Conservation (phyloP, 768 basidiomycete species). For the Scleroderma bovista region DNA sequence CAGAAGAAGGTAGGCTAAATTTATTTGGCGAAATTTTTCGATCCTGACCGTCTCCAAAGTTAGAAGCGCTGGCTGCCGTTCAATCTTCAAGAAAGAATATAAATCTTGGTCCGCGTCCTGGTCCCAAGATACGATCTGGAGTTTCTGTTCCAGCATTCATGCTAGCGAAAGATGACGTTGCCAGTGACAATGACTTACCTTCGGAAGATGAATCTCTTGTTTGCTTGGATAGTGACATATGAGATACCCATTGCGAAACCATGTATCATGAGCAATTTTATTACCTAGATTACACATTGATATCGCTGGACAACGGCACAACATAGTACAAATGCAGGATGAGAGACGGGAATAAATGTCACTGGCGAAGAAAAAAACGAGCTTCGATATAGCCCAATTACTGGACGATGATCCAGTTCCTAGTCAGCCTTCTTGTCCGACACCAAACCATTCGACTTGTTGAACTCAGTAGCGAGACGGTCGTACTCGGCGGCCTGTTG, state of each 20-base stretch:
- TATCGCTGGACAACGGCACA: not conserved
- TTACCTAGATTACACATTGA: not conserved
- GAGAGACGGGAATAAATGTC: not conserved
- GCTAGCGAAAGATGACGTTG: conserved; percentile 4
- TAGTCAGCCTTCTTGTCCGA: conserved; percentile 67
- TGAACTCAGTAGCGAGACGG: conserved; percentile 73
- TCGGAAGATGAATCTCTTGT: conserved; percentile 29
- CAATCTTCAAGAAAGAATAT: conserved; percentile 49
- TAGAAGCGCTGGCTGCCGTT: conserved; percentile 49
- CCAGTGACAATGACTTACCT: not conserved
- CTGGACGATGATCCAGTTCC: not conserved
- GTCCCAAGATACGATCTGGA: conserved; percentile 58
- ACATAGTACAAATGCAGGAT: not conserved
- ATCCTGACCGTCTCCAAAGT: conserved; percentile 28
- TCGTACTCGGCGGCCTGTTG: conserved; percentile 80
- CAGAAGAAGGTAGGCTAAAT: conserved; percentile 50
- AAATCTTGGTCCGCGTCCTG: conserved; percentile 57
- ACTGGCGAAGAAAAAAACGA: not conserved
- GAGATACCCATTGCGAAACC: conserved; percentile 8
- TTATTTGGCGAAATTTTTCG: not conserved
- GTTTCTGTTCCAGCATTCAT: conserved; percentile 38
- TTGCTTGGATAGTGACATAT: conserved; percentile 34
- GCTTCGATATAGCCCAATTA: not conserved
- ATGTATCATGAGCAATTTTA: not conserved
- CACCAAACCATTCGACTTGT: conserved; percentile 55